These are phyloP conservation scores for Atalantia buxifolia DNA, from an alignment of 345 rosid species.

Conservation along the genomic window DNA sequence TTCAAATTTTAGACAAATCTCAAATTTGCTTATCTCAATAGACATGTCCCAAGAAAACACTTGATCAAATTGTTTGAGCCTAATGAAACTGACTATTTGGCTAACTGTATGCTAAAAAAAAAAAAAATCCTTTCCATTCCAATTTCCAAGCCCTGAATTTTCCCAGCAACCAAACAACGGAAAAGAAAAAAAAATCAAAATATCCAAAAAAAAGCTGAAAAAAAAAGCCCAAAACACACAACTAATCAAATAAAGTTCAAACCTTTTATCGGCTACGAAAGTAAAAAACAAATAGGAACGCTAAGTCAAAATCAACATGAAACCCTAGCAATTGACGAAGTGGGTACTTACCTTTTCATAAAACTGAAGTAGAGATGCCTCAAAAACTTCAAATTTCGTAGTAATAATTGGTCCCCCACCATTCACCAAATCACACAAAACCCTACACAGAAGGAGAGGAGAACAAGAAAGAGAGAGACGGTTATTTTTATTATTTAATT, in stretches of 20 bases:
- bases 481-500: neutral
- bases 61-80: neutral
- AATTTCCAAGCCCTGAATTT: neutral
- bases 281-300: neutral
- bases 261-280: neutral
- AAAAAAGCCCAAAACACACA: neutral
- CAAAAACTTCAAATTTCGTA: neutral
- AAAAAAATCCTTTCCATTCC: neutral
- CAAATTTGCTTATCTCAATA: neutral
- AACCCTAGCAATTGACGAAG: neutral
- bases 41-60: neutral
- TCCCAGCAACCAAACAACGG: neutral
- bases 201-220: neutral
- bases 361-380: neutral
- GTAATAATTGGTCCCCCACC: constrained; percentile 2
- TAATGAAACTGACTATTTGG: neutral
- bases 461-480: neutral
- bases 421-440: constrained; percentile 12
- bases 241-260: neutral
- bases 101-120: too few relatives aligned
- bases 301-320: neutral
- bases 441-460: neutral
- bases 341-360: neutral
- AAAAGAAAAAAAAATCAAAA: neutral
- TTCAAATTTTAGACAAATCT: neutral